Evolutionary conservation across 2,329 filamentous ascomycete genomes (phyloP), one percentile per base, ranked within the genome.

Genomic region (Hypoxylon sp.): DNA sequence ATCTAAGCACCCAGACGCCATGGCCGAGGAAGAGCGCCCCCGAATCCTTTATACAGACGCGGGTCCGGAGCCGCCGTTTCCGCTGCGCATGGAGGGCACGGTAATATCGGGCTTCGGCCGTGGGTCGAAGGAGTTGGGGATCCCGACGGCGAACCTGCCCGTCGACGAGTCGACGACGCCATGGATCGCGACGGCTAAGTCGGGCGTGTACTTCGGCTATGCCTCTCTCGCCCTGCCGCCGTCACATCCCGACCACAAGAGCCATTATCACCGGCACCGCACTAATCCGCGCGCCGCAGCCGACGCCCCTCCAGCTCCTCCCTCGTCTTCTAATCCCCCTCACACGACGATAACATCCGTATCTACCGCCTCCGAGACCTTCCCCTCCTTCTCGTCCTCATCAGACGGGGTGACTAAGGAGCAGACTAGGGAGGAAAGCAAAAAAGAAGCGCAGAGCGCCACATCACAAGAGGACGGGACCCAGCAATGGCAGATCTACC

Each of bases 121-220:
- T 66, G 96, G 96, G 14, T 97, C 93, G 75, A 97, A 94, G 83
- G 94, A 98, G 90, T 92, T 98, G 77, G 95, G 95, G 74, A 98
- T 98, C 78, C 96, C 96, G 2, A 98, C 96, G 1, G 96, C 96
- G 78, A 99, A 98, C 84, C 89, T 98, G 48, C 89, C 89, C 74
- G 91, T 95, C 55, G 90, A 91, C 79, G 84, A 86, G 59, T 75
- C 88, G 74, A 79, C 85, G 5, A 81, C 84, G 32, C 82, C 86
- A 9, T 91, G 89, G 89, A 89, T 91, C 77, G 79, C 81, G 34
- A 82, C 86, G 72, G 84, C 92, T 60, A 84, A 88, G 63, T 93
- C 90, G 0, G 96, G 96, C 71, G 92, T 98, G 70, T 98, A 98
- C 86, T 98, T 94, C 78, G 96, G 96, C 76, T 97, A 92, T 84